Conservation (phyloP, 2,329 filamentous ascomycete species). For the Tolypocladium endophyticum region DNA sequence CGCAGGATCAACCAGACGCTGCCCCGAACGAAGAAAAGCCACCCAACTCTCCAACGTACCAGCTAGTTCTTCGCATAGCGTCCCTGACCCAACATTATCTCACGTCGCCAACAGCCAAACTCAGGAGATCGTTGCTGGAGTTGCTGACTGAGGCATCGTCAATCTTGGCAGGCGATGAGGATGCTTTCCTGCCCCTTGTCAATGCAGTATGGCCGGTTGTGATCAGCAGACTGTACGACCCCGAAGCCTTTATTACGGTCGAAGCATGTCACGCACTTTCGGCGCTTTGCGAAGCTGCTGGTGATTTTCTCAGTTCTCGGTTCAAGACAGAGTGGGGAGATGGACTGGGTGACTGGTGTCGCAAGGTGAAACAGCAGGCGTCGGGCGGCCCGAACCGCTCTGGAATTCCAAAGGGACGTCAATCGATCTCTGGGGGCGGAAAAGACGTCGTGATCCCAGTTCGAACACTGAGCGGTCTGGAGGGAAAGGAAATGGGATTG, state of each 20-base stretch:
- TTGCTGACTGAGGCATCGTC: slow-evolving; percentile 65
- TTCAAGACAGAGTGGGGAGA: slow-evolving; percentile 64
- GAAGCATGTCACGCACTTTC: slow-evolving; percentile 60
- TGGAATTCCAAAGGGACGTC: neutral
- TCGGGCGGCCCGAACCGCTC: slow-evolving; percentile 8
- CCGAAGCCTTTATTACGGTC: slow-evolving; percentile 57
- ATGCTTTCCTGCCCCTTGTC: slow-evolving; percentile 77
- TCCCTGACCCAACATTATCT: slow-evolving; percentile 83
- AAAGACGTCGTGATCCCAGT: slow-evolving; percentile 21
- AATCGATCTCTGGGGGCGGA: neutral
- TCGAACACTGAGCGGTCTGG: slow-evolving; percentile 12
- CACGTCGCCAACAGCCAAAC: slow-evolving; percentile 67
- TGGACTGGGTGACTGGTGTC: slow-evolving; percentile 39
- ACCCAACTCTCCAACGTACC: slow-evolving; percentile 68
- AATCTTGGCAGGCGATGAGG: slow-evolving; percentile 64
- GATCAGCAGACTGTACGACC: slow-evolving; percentile 53
- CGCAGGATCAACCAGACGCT: slow-evolving; percentile 23
- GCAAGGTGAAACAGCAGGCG: slow-evolving; percentile 29
- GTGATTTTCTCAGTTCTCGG: slow-evolving; percentile 69
- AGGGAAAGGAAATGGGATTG: slow-evolving; percentile 6
- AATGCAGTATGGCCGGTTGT: slow-evolving; percentile 87
- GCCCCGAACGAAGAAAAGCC: slow-evolving; percentile 37
- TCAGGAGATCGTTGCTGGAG: slow-evolving; percentile 68
- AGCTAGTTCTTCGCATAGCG: slow-evolving; percentile 72
- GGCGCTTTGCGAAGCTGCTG: slow-evolving; percentile 59